Evolutionary conservation across 2,329 filamentous ascomycete species (phyloP).

Genomic region (Aureobasidium zeae): DNA sequence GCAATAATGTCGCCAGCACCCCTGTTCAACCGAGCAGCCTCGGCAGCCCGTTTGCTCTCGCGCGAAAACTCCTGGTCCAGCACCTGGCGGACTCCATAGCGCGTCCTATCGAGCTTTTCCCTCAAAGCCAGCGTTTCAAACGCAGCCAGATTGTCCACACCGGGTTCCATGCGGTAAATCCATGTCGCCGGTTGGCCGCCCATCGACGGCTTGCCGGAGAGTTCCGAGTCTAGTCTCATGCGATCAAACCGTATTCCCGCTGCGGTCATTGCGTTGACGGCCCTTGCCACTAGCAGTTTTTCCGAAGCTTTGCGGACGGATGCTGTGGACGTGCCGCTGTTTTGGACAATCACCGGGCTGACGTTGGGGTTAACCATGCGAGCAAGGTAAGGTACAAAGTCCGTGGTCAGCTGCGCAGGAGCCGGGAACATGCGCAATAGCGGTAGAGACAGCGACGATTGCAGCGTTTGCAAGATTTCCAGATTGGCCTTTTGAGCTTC

Average conservation of each 20-base stretch:
- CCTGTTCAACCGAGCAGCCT: slow-evolving; percentile 55
- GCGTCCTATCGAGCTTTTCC: slow-evolving; percentile 49
- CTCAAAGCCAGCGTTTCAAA: slow-evolving; percentile 58
- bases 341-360: slow-evolving; percentile 77
- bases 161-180: slow-evolving; percentile 91
- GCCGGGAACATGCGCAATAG: slow-evolving; percentile 72
- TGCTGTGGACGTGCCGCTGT: slow-evolving; percentile 45
- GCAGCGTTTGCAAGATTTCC: slow-evolving; percentile 62
- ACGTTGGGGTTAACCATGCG: slow-evolving; percentile 81
- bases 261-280: slow-evolving; percentile 74
- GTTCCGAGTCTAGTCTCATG: slow-evolving; percentile 57
- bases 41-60: slow-evolving; percentile 57
- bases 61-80: slow-evolving; percentile 82
- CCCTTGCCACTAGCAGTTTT: slow-evolving; percentile 67
- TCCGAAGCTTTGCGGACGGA: slow-evolving; percentile 84
- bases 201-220: slow-evolving; percentile 18
- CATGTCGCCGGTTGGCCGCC: slow-evolving; percentile 37
- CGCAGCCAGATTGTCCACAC: slow-evolving; percentile 66
- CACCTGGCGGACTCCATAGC: slow-evolving; percentile 90
- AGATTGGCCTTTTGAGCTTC: slow-evolving; percentile 75
- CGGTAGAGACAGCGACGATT: slow-evolving; percentile 60
- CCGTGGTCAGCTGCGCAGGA: slow-evolving; percentile 64
- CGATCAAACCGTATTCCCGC: slow-evolving; percentile 73
- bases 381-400: slow-evolving; percentile 75
- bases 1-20: slow-evolving; percentile 32